A percentile compares a stretch with the other conserved stretches of the same genome.
These are phyloP conservation scores for Pythium dissimile DNA, from an alignment of 352 stramenopile genomes.

Conservation along the genomic window DNA sequence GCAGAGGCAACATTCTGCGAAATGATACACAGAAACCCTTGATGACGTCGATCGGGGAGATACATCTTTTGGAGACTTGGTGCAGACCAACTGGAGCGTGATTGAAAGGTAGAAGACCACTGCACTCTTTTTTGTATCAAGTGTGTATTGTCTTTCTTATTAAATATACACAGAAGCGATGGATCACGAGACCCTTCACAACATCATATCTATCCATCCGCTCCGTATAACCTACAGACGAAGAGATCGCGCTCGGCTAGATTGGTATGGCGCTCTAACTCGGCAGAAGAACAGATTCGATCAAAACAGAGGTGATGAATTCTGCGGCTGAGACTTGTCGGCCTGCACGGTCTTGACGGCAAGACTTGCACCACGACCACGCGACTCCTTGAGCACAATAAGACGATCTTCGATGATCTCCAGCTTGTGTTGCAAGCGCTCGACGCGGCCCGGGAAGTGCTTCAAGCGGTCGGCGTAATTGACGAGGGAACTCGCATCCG, in stretches of 20 bases:
- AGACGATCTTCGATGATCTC: slow-evolving; percentile 63
- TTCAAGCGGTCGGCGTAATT: slow-evolving; percentile 70
- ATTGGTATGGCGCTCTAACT: no score
- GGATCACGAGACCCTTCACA: background rate
- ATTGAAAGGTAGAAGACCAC: no score
- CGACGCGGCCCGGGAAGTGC: slow-evolving; percentile 60
- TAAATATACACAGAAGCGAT: background rate
- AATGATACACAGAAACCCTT: background rate
- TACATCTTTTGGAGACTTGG: no score
- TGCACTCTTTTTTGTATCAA: background rate
- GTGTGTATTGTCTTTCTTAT: background rate
- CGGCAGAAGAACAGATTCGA: no score
- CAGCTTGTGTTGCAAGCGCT: slow-evolving; percentile 66
- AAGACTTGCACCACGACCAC: slow-evolving; percentile 27
- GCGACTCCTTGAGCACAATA: slow-evolving; percentile 54
- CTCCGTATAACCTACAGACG: no score
- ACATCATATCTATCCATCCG: no score
- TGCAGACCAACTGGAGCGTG: no score
- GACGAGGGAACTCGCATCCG: slow-evolving; percentile 50
- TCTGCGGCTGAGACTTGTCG: slow-evolving; percentile 6
- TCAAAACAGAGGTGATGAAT: slow-evolving; percentile 51
- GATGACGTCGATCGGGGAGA: no score
- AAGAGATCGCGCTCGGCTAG: no score
- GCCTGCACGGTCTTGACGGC: slow-evolving; percentile 25
- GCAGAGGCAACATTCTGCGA: slow-evolving; percentile 24